These are phyloP conservation scores for Somion occarium DNA, from an alignment of 1,284 basidiomycete species.

Conservation along the genomic window DNA sequence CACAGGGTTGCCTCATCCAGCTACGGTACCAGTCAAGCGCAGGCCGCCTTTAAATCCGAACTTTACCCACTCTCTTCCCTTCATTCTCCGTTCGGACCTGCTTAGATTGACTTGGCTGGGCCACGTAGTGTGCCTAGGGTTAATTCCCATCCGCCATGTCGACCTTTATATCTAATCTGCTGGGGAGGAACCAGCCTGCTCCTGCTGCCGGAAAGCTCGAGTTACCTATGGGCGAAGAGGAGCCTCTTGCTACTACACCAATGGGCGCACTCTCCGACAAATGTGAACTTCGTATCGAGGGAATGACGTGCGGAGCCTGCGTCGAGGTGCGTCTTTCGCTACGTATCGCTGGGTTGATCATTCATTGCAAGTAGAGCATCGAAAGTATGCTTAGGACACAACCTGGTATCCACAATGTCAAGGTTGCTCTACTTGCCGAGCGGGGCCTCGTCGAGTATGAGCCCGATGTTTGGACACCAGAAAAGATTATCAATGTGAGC, in stretches of 20 bases:
- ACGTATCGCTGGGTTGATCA: too few relatives aligned
- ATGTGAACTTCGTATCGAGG: constrained; percentile 78
- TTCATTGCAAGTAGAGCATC: constrained; percentile 82
- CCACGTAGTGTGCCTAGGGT: not conserved
- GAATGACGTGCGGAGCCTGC: constrained; percentile 91
- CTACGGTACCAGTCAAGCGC: constrained; percentile 10
- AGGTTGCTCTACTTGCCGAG: constrained; percentile 93
- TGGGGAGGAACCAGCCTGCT: constrained; percentile 23
- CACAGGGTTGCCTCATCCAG: not conserved
- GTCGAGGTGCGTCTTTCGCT: constrained; percentile 69
- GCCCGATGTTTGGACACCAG: constrained; percentile 72
- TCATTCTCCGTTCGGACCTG: not conserved
- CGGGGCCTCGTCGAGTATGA: constrained; percentile 91
- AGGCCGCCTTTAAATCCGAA: constrained; percentile 11
- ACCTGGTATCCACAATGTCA: constrained; percentile 81
- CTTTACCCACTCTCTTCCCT: constrained; percentile 11
- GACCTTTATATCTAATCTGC: constrained; percentile 26
- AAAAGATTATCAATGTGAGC: constrained; percentile 73
- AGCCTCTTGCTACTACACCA: constrained; percentile 30
- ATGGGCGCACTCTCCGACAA: constrained; percentile 27
- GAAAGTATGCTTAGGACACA: constrained; percentile 86
- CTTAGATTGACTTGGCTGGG: not conserved
- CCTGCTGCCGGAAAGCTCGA: constrained; percentile 27
- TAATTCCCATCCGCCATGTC: constrained; percentile 20
- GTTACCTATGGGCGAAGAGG: constrained; percentile 27